Evolutionary conservation across 257 asterid species (phyloP), one percentile per base, ranked within the genome.

Genomic region (Primulina huaijiensis): DNA sequence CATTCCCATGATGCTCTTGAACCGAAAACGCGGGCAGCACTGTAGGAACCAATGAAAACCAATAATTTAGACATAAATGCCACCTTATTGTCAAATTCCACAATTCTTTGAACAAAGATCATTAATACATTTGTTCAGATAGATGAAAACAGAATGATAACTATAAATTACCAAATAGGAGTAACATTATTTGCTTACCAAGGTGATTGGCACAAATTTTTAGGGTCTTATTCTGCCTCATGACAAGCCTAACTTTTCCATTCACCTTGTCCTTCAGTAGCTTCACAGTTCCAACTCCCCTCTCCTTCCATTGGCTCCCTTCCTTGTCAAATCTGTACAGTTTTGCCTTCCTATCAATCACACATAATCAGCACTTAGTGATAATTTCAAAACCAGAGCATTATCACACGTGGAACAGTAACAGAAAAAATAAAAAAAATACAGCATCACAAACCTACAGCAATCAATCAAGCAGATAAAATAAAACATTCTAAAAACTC

Each of bases 1-100:
- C 88, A 76, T 79, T 81, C 52, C 84, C 86, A 62, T 76, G 79
- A 79, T 81, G 86, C 77, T 84, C 88, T 77, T 84, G 88, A 17
- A 79, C 50, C 1, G 76, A 34, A 57, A 81, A 76, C 1, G 86
- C 56, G 59, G 84, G 82, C 50, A 79, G 74, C 69, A 84, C 88
- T 84, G 56, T 50, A 65, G 50, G 17, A 27, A 61, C 5, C 25
- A 14, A 64, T 17, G 6, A 1, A 65, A 38, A 65, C 37, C 2
- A 21, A 38, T 21, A 34, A 29, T 23, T 65, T 12, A 37, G 25
- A 19, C 16, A 23, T 5, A 8, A 1, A 65, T 21, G 16, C 69
- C 3, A 14, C 16, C 12, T 2, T 5, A 40, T 12, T 16, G n/a
- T 65, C 8, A 29, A 19, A 63, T 40, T 37, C 53, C 58, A 65